These are phyloP conservation scores for Vanrija sp. DNA, from an alignment of 1,284 basidiomycete genomes.

Conservation along the genomic window DNA sequence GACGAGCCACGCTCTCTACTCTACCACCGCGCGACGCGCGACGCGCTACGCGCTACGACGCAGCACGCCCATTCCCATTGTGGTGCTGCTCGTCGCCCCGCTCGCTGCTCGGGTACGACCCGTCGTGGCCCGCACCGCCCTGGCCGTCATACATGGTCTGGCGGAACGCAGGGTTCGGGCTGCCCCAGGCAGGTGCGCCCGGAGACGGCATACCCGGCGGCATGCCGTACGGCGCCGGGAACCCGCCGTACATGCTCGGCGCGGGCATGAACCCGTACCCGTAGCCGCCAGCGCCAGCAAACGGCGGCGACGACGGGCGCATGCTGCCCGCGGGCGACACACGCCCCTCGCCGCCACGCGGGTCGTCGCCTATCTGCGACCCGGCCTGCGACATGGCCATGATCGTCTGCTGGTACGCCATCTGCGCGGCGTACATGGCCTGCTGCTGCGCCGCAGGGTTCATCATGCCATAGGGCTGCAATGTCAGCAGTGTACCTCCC, in stretches of 20 bases:
- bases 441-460: conserved; percentile 62
- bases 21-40: no score
- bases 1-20: no score
- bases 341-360: conserved; percentile 8
- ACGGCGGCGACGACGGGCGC: conserved; percentile 6
- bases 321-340: conserved; percentile 15
- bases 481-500: not conserved
- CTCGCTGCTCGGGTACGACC: no score
- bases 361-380: conserved; percentile 60
- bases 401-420: conserved; percentile 78
- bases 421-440: conserved; percentile 79
- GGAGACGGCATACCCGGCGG: no score
- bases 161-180: no score
- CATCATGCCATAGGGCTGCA: conserved; percentile 10
- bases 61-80: no score
- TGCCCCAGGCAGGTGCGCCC: no score
- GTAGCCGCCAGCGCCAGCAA: conserved; percentile 4
- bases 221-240: no score
- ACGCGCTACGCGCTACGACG: no score
- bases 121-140: no score
- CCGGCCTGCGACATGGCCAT: conserved; percentile 76
- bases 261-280: conserved; percentile 1
- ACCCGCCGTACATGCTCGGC: conserved; percentile 18
- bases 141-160: no score
- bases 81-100: no score